These are phyloP conservation scores for Alternaria atra DNA, from an alignment of 2,329 filamentous ascomycete genomes.

Conservation along the genomic window DNA sequence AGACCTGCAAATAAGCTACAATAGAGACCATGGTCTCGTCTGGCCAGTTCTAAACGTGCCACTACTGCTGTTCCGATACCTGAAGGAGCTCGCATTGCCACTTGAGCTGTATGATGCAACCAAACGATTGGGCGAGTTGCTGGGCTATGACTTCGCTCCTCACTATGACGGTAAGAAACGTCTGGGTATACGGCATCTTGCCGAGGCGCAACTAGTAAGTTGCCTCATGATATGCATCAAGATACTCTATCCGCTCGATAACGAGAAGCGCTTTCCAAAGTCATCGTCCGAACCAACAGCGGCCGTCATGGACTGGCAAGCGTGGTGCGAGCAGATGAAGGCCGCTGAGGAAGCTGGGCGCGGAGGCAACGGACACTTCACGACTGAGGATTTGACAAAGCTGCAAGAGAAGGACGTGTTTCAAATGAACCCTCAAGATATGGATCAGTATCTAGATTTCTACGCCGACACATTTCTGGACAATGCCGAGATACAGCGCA, in stretches of 20 bases:
- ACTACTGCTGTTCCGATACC: conserved; percentile 72
- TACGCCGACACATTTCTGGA: conserved; percentile 71
- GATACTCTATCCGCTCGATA: conserved; percentile 78
- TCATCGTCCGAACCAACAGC: conserved; percentile 65
- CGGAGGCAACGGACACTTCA: conserved; percentile 29
- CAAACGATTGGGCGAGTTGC: conserved; percentile 63
- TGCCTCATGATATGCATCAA: conserved; percentile 80
- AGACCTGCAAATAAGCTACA: conserved; percentile 70
- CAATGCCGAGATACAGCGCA: conserved; percentile 51
- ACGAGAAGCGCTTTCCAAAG: conserved; percentile 60
- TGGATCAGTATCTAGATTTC: conserved; percentile 83
- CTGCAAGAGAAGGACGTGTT: conserved; percentile 70
- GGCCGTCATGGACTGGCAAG: conserved; percentile 74
- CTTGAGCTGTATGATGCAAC: conserved; percentile 71
- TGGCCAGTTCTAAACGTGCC: conserved; percentile 78
- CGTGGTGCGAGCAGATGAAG: conserved; percentile 63
- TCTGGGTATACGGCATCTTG: conserved; percentile 50
- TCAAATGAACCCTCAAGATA: conserved; percentile 66
- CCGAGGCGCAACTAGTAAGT: conserved; percentile 77
- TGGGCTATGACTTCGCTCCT: conserved; percentile 67
- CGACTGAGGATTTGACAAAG: conserved; percentile 59
- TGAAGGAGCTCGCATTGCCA: conserved; percentile 78
- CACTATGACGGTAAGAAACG: conserved; percentile 49
- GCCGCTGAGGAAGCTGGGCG: conserved; percentile 7
- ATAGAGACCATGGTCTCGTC: conserved; percentile 71